These are phyloP conservation scores for Hypoxylon rubiginosum DNA, from an alignment of 2,329 filamentous ascomycete species.

Conservation along the genomic window DNA sequence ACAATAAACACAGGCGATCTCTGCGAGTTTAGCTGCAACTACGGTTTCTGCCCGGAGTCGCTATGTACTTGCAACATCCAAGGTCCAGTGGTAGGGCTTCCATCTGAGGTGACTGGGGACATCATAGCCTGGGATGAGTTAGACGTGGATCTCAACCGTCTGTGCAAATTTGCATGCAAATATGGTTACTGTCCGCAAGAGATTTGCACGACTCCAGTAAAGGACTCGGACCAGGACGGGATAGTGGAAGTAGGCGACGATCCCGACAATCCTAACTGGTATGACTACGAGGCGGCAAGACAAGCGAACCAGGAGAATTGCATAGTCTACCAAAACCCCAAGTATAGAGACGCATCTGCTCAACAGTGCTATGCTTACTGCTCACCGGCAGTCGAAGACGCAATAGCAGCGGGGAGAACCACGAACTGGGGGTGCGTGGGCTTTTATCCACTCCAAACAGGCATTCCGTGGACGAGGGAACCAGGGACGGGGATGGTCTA, in stretches of 20 bases:
- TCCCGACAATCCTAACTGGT: slow-evolving; percentile 4
- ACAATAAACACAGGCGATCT: slow-evolving; percentile 21
- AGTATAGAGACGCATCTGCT: neutral
- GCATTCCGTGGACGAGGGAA: slow-evolving; percentile 19
- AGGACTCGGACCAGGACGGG: neutral
- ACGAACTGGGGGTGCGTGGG: slow-evolving; percentile 32
- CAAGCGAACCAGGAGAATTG: slow-evolving; percentile 4
- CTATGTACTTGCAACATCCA: slow-evolving; percentile 36
- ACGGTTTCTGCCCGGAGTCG: slow-evolving; percentile 33
- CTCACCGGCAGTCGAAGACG: slow-evolving; percentile 15
- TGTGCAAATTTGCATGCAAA: slow-evolving; percentile 41
- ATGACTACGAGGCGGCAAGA: slow-evolving; percentile 18
- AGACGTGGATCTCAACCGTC: slow-evolving; percentile 37
- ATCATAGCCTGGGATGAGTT: slow-evolving; percentile 35
- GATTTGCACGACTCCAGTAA: slow-evolving; percentile 23
- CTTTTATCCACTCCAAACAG: slow-evolving; percentile 24
- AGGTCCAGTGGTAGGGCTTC: slow-evolving; percentile 37
- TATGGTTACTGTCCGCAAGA: slow-evolving; percentile 39
- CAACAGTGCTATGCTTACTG: slow-evolving; percentile 12
- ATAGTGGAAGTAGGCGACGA: neutral
- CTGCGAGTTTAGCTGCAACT: slow-evolving; percentile 35
- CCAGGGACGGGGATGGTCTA: neutral
- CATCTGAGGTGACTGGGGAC: slow-evolving; percentile 34
- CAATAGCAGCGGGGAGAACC: slow-evolving; percentile 16
- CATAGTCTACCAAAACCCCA: slow-evolving; percentile 10